phyloP scores from a whole-genome alignment of 768 basidiomycete genomes.

The Tricholoma terreum region DNA sequence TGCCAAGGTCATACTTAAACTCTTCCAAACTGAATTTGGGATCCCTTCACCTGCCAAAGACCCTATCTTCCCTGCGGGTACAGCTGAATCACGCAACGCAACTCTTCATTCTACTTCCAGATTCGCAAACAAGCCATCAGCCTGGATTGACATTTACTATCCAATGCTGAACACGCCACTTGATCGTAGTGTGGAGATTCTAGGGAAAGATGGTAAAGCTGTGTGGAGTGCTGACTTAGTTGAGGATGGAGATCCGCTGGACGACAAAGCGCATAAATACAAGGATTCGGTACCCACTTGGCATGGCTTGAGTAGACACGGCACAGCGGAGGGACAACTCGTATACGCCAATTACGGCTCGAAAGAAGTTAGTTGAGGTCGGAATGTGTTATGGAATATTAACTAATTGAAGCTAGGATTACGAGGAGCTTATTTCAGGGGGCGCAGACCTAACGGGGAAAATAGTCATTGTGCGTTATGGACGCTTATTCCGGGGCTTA shows the following conservation, averaged over 20 bases:
- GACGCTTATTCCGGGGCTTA: conserved; percentile 75
- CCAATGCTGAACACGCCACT: conserved; percentile 82
- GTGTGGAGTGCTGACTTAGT: conserved; percentile 72
- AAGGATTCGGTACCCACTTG: conserved; percentile 72
- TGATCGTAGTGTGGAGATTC: conserved; percentile 63
- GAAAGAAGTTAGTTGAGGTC: conserved; percentile 42
- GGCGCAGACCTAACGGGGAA: conserved; percentile 76
- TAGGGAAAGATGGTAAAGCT: conserved; percentile 49
- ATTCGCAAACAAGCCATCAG: conserved; percentile 47
- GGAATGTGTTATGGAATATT: background rate
- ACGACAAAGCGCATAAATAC: conserved; percentile 69
- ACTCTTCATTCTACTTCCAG: conserved; percentile 53
- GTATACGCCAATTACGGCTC: conserved; percentile 82
- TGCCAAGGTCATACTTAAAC: conserved; percentile 61
- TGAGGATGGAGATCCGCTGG: conserved; percentile 67
- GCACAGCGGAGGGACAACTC: conserved; percentile 65
- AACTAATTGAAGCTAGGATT: conserved; percentile 30
- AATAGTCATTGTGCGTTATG: conserved; percentile 78
- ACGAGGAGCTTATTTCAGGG: conserved; percentile 49
- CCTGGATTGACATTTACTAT: conserved; percentile 88
- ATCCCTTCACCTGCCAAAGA: conserved; percentile 38
- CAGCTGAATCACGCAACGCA: conserved; percentile 60
- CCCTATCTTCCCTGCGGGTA: conserved; percentile 74
- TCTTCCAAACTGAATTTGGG: conserved; percentile 66
- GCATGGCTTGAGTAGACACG: conserved; percentile 80